Base-by-base conservation (phyloP, 1,139 yeast genomes). In the Saccharomyces hybrid region DNA sequence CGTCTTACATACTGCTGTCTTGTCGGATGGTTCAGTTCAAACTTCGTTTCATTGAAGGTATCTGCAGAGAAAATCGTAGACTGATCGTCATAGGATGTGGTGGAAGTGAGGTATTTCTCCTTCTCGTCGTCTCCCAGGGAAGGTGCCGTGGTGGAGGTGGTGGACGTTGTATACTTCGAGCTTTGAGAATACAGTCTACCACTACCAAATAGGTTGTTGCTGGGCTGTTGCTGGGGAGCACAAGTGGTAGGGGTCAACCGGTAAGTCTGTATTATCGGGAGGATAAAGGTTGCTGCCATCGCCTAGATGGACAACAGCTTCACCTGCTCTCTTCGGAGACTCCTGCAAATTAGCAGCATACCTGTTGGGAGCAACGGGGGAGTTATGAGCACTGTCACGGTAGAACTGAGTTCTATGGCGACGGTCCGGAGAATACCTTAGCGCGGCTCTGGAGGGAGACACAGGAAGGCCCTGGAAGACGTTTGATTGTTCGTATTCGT, bases 321-420 rank as follows among this genome's bases (percentile, higher is more conserved):
- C 78, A 52, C 72, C 74, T 50, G 76, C 76, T 65, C 88, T 79
- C 56, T 75, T 78, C 34, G 93, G 93, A 0, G 90, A 84, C 63
- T 84, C 90, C 60, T 78, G 72, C 26, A 79, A 73, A 1, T 89
- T 82, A 61, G 76, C 83, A 53, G 78, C 78, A 51, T 70, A 70
- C 61, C 75, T 69, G 46, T 63, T 63, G 14, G 59, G 58, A n/a
- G 60, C 65, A 21, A 63, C 56, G 5, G 71, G 72, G 2, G 71
- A 66, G 51, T 59, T 63, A 28, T 65, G 68, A 3, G 63, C 60
- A 54, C 70, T 65, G 50, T 64, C 69, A 28, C 70, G 61, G 44
- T 65, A 62, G 50, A 66, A 65, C 49, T 64, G 68, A 16, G 58
- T 55, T 48, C 68, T 64, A 19, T 62, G 67, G 38, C 69, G 65